phyloP scores from a whole-genome alignment of 768 basidiomycete species.

The Jaapia argillacea region DNA sequence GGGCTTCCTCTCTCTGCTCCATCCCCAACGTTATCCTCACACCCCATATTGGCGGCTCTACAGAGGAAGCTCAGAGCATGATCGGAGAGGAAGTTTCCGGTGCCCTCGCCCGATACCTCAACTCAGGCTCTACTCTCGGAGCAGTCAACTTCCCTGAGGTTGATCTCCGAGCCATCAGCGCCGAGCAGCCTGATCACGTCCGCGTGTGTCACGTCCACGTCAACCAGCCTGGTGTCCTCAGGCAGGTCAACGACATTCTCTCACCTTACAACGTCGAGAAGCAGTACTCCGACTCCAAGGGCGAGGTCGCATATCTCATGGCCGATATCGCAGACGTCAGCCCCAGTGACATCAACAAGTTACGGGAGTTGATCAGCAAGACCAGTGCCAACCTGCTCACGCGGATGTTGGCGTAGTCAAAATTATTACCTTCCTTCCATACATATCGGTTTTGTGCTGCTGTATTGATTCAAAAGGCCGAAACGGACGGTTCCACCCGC shows the following conservation, averaged over 20 bases:
- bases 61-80: constrained; percentile 96
- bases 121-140: constrained; percentile 82
- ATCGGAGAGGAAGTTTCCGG: constrained; percentile 92
- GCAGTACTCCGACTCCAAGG: constrained; percentile 97
- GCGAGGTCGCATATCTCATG: constrained; percentile 90
- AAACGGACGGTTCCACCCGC: constrained; percentile 24
- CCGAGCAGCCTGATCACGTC: constrained; percentile 70
- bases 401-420: constrained; percentile 61
- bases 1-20: constrained; percentile 64
- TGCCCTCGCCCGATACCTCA: constrained; percentile 81
- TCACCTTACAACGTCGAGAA: constrained; percentile 98
- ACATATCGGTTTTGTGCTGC: no score
- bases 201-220: constrained; percentile 93
- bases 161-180: constrained; percentile 84
- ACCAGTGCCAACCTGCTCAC: constrained; percentile 88
- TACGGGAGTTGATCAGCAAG: constrained; percentile 68
- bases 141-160: constrained; percentile 99
- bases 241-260: constrained; percentile 88
- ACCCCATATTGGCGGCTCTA: constrained; percentile 97
- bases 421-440: constrained; percentile 1
- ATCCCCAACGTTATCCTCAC: constrained; percentile 93
- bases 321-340: constrained; percentile 94
- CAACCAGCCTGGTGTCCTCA: constrained; percentile 93
- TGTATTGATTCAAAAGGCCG: constrained; percentile 14
- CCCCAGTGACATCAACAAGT: constrained; percentile 61